Conservation (phyloP, 2,329 filamentous ascomycete species). For the Colletotrichum sp. region DNA sequence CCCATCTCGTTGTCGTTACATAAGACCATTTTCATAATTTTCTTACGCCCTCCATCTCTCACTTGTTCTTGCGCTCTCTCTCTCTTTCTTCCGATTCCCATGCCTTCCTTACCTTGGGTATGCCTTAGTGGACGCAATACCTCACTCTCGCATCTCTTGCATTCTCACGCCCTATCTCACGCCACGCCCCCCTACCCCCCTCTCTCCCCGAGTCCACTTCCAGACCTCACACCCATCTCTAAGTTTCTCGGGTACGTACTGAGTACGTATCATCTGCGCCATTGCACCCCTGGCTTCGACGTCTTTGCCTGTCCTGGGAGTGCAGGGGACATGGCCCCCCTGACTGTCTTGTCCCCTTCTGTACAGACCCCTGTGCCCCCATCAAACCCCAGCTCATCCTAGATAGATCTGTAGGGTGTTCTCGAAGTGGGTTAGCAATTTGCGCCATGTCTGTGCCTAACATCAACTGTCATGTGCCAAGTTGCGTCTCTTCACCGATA, state of each 20-base stretch:
- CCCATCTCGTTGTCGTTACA: neutral
- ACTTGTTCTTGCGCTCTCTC: neutral
- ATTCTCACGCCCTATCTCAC: neutral
- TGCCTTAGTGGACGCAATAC: neutral
- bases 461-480: slow-evolving; percentile 21
- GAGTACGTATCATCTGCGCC: neutral
- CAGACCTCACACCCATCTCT: neutral
- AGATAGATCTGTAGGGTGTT: slow-evolving; percentile 19
- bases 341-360: neutral
- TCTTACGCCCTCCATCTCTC: neutral
- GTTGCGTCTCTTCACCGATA: slow-evolving; percentile 23
- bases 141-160: neutral
- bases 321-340: neutral
- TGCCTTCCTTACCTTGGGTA: neutral
- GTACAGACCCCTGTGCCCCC: neutral
- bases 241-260: neutral
- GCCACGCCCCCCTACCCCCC: neutral
- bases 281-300: neutral
- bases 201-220: neutral
- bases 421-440: slow-evolving; percentile 21
- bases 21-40: neutral
- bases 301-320: neutral
- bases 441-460: slow-evolving; percentile 21
- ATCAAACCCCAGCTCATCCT: slow-evolving; percentile 9
- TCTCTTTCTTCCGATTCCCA: neutral